Evolutionary conservation across 177 flowering plant species (phyloP).

Genomic region (Telopea speciosissima): DNA sequence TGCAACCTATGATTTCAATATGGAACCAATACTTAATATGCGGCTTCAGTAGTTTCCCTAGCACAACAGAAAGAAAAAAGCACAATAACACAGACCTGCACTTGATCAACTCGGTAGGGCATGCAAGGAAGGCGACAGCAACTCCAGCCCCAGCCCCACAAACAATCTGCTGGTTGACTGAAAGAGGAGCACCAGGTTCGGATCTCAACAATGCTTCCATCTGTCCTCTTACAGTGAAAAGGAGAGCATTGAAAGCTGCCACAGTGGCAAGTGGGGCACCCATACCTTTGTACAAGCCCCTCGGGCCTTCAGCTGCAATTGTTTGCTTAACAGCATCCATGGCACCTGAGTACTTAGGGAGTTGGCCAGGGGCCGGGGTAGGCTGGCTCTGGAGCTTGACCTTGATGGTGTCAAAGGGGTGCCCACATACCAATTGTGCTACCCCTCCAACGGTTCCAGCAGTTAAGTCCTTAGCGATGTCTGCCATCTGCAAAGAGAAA

Average conservation of each 20-base stretch:
- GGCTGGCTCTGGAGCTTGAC: constrained; percentile 99
- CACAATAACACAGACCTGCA: constrained; percentile 63
- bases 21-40: neutral
- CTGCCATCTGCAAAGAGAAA: constrained; percentile 59
- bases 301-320: constrained; percentile 80
- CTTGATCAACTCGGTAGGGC: constrained; percentile 94
- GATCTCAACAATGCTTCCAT: constrained; percentile 84
- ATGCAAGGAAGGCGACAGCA: constrained; percentile 90
- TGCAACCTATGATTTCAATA: constrained; percentile 55
- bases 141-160: constrained; percentile 95
- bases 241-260: constrained; percentile 94
- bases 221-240: constrained; percentile 90
- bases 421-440: constrained; percentile 82
- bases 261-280: constrained; percentile 99
- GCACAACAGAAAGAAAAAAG: neutral
- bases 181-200: constrained; percentile 67
- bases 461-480: constrained; percentile 80
- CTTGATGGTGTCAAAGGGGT: constrained; percentile 97
- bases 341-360: constrained; percentile 76
- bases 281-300: constrained; percentile 95
- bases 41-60: neutral
- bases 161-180: constrained; percentile 65
- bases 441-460: constrained; percentile 97
- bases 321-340: constrained; percentile 94
- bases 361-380: constrained; percentile 76